Evolutionary conservation across 164 flowering plant genomes (phyloP).

Genomic region (Magnolia kwangsiensis): DNA sequence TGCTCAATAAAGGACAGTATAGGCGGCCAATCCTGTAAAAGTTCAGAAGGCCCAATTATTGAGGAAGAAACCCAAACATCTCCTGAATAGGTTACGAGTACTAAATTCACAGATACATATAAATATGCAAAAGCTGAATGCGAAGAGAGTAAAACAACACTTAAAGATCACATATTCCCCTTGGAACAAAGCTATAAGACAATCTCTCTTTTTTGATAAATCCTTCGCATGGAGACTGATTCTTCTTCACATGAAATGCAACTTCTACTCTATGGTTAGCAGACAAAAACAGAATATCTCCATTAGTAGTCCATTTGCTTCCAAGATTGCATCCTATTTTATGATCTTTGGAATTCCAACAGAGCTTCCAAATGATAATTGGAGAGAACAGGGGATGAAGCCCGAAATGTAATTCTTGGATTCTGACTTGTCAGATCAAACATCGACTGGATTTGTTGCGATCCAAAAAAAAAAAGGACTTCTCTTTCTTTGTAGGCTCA

Average conservation of each 20-base stretch:
- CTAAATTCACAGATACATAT: neutral
- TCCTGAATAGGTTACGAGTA: neutral
- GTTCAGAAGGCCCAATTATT: neutral
- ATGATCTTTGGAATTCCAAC: neutral
- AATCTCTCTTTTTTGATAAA: neutral
- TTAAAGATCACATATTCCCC: neutral
- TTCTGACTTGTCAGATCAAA: neutral
- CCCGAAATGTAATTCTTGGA: neutral
- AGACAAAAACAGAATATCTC: neutral
- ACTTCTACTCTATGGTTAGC: neutral
- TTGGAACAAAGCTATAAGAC: neutral
- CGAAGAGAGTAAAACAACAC: neutral
- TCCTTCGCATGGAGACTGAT: neutral
- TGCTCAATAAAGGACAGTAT: constrained; percentile 57
- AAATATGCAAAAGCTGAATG: neutral
- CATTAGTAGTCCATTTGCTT: neutral
- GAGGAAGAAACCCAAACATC: neutral
- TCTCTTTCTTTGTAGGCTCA: neutral
- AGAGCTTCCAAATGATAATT: neutral
- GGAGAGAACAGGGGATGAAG: neutral
- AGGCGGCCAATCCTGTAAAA: constrained; percentile 70
- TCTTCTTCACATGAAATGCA: neutral
- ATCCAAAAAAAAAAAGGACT: neutral
- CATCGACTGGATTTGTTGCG: neutral
- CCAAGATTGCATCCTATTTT: neutral